These are phyloP conservation scores for Serendipita sp. DNA, from an alignment of 768 basidiomycete species.

Conservation along the genomic window DNA sequence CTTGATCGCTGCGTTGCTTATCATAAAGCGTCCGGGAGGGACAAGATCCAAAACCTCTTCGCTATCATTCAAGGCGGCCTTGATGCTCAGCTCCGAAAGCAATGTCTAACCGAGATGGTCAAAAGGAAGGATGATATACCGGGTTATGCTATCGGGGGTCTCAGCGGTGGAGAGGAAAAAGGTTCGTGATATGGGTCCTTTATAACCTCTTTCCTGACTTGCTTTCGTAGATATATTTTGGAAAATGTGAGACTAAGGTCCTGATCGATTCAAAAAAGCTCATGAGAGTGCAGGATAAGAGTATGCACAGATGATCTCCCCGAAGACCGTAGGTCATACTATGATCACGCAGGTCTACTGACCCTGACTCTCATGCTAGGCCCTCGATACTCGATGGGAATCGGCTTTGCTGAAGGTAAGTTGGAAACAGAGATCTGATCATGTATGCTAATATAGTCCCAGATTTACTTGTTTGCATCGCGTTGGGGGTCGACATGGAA, in stretches of 20 bases:
- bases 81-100: constrained; percentile 50
- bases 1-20: constrained; percentile 72
- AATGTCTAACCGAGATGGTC: constrained; percentile 71
- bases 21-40: constrained; percentile 53
- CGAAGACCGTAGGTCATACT: constrained; percentile 42
- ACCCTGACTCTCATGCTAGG: constrained; percentile 28
- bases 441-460: background rate
- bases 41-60: constrained; percentile 64
- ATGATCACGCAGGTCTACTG: background rate
- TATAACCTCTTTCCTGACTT: background rate
- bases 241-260: constrained; percentile 45
- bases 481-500: constrained; percentile 88
- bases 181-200: constrained; percentile 26
- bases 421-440: background rate
- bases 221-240: constrained; percentile 53
- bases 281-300: constrained; percentile 35
- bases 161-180: constrained; percentile 87
- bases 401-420: constrained; percentile 80
- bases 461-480: constrained; percentile 84
- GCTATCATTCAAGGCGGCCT: constrained; percentile 87
- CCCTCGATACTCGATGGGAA: constrained; percentile 84
- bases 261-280: background rate
- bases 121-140: constrained; percentile 57
- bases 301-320: constrained; percentile 71
- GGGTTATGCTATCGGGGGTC: constrained; percentile 78